Percentiles rank a stretch among this genome's conserved stretches.
phyloP scores from a whole-genome alignment of 306 rosid species.

The Fragaria ananassa region DNA sequence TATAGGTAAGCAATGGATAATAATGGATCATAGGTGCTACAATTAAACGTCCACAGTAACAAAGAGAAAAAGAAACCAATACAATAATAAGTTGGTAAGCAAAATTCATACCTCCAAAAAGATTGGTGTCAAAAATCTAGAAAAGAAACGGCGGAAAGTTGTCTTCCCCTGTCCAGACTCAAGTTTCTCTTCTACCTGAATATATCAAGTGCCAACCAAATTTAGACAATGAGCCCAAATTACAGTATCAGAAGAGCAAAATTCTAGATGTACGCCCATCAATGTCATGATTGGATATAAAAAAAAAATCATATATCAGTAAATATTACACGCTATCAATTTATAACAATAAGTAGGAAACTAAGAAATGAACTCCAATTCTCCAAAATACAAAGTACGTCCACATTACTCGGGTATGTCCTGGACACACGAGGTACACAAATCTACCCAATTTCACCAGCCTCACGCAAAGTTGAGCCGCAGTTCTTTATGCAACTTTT shows the following conservation, averaged over 20 bases:
- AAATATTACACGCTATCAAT: background rate
- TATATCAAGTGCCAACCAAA: slow-evolving; percentile 16
- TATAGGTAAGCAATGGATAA: background rate
- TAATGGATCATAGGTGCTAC: background rate
- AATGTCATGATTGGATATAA: background rate
- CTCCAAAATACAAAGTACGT: background rate
- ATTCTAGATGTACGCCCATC: slow-evolving; percentile 1
- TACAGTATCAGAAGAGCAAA: background rate
- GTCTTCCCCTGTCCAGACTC: slow-evolving; percentile 94
- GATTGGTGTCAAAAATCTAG: slow-evolving; percentile 94
- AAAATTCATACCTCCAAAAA: slow-evolving; percentile 68
- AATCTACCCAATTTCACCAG: background rate
- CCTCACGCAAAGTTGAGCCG: background rate
- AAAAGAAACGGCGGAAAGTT: slow-evolving; percentile 68
- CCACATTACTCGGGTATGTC: background rate
- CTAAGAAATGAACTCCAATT: background rate
- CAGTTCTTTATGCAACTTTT: background rate
- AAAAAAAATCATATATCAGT: background rate
- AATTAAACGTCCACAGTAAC: background rate
- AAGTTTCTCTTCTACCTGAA: slow-evolving; percentile 94
- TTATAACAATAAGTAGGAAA: background rate
- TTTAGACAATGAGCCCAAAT: slow-evolving; percentile 26
- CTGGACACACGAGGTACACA: background rate
- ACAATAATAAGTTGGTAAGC: background rate
- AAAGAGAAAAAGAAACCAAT: background rate